Evolutionary conservation across 1,284 basidiomycete species (phyloP).

Genomic region (Malassezia sp.): DNA sequence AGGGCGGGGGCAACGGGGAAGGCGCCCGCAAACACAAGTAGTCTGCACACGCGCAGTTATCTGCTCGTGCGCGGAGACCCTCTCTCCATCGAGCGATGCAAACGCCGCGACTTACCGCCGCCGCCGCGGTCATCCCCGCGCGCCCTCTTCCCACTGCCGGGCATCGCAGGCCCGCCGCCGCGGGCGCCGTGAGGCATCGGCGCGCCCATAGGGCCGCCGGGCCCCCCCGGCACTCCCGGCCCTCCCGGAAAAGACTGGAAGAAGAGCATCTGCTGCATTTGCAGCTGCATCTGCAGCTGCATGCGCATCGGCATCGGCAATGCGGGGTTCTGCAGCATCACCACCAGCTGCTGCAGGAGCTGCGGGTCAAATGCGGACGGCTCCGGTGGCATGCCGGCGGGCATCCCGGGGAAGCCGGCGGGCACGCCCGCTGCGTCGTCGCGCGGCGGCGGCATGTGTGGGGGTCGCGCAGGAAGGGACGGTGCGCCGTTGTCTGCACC

Average conservation of each 20-base stretch:
- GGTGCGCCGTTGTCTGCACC: neutral
- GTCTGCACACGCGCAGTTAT: too few relatives aligned
- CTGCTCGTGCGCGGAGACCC: too few relatives aligned
- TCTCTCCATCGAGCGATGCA: too few relatives aligned
- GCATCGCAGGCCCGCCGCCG: too few relatives aligned
- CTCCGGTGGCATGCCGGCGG: slow-evolving; percentile 12
- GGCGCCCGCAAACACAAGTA: too few relatives aligned
- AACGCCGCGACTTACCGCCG: too few relatives aligned
- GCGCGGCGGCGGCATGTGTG: slow-evolving; percentile 2
- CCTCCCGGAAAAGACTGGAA: slow-evolving; percentile 21
- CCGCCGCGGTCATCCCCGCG: too few relatives aligned
- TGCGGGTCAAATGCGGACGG: slow-evolving; percentile 26
- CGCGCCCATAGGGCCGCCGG: too few relatives aligned
- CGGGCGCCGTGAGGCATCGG: too few relatives aligned
- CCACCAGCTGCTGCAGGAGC: slow-evolving; percentile 39
- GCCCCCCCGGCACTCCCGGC: slow-evolving; percentile 1
- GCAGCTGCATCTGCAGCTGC: slow-evolving; percentile 44
- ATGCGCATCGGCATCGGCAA: slow-evolving; percentile 41
- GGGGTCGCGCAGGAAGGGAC: neutral
- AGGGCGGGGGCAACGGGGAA: too few relatives aligned
- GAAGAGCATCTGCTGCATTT: slow-evolving; percentile 38
- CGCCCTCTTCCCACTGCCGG: too few relatives aligned
- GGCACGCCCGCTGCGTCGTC: slow-evolving; percentile 1
- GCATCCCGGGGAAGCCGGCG: slow-evolving; percentile 1
- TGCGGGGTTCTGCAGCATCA: slow-evolving; percentile 40